These are phyloP conservation scores for Fomitiporia mediterranea DNA, from an alignment of 1,284 basidiomycete species.

Conservation along the genomic window DNA sequence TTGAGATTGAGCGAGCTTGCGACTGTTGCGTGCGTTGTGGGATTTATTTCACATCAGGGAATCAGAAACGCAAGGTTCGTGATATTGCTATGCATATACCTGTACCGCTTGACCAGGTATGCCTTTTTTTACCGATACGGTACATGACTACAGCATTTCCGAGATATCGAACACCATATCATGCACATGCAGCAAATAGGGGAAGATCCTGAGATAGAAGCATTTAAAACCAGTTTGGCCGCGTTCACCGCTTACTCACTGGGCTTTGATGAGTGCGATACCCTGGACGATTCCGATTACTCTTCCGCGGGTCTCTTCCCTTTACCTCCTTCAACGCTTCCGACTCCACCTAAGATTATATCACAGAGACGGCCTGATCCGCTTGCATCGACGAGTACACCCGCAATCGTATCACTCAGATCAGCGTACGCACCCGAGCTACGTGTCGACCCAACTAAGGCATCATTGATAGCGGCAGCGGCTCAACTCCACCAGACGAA, in stretches of 20 bases:
- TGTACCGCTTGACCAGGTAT: too few species aligned
- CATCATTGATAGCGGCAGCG: too few species aligned
- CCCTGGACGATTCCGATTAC: neutral
- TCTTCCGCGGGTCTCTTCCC: constrained; percentile 1
- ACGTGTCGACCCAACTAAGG: neutral
- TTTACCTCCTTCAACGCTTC: neutral
- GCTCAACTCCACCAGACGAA: neutral
- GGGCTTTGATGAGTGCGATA: neutral
- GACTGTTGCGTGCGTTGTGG: constrained; percentile 10
- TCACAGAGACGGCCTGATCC: neutral
- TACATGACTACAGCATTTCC: constrained; percentile 1
- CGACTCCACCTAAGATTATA: neutral
- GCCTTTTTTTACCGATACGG: neutral
- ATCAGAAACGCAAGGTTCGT: constrained; percentile 10
- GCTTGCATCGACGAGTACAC: neutral
- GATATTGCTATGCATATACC: neutral
- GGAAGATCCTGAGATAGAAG: neutral
- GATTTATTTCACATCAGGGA: constrained; percentile 8
- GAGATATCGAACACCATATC: constrained; percentile 3
- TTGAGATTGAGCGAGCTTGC: constrained; percentile 4
- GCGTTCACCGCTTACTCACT: too few species aligned
- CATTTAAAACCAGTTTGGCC: neutral
- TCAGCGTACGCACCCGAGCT: neutral
- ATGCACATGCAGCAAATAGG: neutral
- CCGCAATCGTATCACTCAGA: neutral